phyloP scores from a whole-genome alignment of 192 early-diverging fungal species.

The Funneliformis geosporum region DNA sequence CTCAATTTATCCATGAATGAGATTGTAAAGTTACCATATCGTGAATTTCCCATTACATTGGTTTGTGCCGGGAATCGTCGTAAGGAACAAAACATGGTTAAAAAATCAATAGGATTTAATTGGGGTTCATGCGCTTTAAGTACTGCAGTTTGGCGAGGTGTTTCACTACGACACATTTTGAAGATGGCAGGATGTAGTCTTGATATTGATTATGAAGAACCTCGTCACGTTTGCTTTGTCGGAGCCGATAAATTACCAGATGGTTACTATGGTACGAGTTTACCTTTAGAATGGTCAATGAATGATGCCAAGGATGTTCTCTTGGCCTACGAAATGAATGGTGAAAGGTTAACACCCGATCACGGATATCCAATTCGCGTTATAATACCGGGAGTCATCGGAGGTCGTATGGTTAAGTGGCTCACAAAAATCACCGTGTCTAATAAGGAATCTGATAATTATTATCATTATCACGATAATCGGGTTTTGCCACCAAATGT shows the following conservation, averaged over 20 bases:
- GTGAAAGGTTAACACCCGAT: conserved; percentile 67
- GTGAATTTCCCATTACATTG: conserved; percentile 59
- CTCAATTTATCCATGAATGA: conserved; percentile 56
- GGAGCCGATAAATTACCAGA: conserved; percentile 64
- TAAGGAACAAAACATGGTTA: conserved; percentile 68
- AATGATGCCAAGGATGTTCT: conserved; percentile 70
- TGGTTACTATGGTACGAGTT: conserved; percentile 74
- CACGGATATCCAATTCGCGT: conserved; percentile 87
- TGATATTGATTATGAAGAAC: conserved; percentile 24
- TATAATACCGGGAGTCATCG: conserved; percentile 87
- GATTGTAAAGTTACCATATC: conserved; percentile 45
- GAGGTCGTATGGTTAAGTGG: conserved; percentile 90
- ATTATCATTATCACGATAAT: conserved; percentile 84
- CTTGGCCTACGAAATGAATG: conserved; percentile 83
- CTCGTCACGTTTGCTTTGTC: conserved; percentile 54
- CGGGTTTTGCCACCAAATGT: conserved; percentile 79
- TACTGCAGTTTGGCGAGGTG: conserved; percentile 63
- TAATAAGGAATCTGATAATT: conserved; percentile 58
- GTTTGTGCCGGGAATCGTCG: conserved; percentile 69
- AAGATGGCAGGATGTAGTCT: conserved; percentile 38
- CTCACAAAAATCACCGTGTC: conserved; percentile 61
- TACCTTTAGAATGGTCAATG: conserved; percentile 65
- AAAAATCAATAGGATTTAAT: conserved; percentile 60
- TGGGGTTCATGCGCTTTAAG: conserved; percentile 60
- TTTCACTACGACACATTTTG: conserved; percentile 54